Evolutionary conservation across 148 eudicot genomes (phyloP).

Genomic region (Dianthus caryophyllus): DNA sequence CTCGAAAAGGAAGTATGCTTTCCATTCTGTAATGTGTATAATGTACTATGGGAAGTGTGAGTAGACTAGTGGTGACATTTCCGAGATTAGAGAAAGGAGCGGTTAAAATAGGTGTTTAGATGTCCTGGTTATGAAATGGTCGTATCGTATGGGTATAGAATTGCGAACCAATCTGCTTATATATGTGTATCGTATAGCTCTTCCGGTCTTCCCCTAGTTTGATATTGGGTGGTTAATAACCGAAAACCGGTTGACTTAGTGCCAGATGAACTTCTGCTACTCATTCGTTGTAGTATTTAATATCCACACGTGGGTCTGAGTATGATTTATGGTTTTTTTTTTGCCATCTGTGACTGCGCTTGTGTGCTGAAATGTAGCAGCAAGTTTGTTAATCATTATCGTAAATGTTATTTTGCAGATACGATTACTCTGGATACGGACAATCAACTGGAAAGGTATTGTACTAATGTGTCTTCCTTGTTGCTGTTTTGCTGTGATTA

Average conservation of each 20-base stretch:
- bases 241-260: background rate
- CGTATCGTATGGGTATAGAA: too few relatives aligned
- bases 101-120: background rate
- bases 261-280: background rate
- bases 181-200: background rate
- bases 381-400: background rate
- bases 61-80: background rate
- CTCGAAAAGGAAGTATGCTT: background rate
- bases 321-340: background rate
- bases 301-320: background rate
- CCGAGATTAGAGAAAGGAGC: background rate
- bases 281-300: background rate
- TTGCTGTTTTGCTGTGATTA: background rate
- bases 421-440: constrained; percentile 98
- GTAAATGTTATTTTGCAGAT: constrained; percentile 40
- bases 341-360: background rate
- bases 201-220: background rate
- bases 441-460: constrained; percentile 94
- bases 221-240: background rate
- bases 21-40: background rate
- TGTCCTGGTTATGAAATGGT: background rate
- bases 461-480: constrained; percentile 25
- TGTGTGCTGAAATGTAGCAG: background rate
- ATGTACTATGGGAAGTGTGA: background rate
- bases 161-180: too few relatives aligned